Evolutionary conservation across 768 basidiomycete genomes (phyloP).

Genomic region (Daedalea quercina): DNA sequence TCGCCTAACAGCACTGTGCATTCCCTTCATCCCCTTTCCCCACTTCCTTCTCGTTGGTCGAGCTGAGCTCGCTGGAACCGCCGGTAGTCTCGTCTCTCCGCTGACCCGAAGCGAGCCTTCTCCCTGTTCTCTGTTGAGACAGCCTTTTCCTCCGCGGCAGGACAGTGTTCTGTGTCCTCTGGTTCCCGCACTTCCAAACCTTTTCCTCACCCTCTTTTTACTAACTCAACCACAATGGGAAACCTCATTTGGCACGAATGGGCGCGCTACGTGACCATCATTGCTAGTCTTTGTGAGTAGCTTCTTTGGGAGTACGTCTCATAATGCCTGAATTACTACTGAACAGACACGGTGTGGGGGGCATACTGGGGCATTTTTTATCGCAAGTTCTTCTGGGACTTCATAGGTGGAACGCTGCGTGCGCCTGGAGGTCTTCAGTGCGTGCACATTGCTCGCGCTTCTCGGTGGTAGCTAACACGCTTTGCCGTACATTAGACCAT

Average conservation of each 20-base stretch:
- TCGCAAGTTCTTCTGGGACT: conserved; percentile 97
- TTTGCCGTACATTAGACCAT: conserved; percentile 41
- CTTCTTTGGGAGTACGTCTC: neutral
- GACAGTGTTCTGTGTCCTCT: conserved; percentile 12
- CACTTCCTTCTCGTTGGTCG: conserved; percentile 25
- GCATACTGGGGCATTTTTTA: conserved; percentile 74
- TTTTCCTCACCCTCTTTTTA: conserved; percentile 1
- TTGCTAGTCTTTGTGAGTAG: conserved; percentile 67
- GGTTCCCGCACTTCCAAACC: neutral
- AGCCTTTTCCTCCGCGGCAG: conserved; percentile 11
- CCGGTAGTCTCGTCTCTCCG: conserved; percentile 22
- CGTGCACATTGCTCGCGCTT: no score
- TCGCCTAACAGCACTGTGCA: conserved; percentile 14
- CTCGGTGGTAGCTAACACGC: no score
- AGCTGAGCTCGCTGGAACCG: conserved; percentile 33
- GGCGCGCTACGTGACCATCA: conserved; percentile 59
- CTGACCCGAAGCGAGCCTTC: conserved; percentile 26
- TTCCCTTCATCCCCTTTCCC: conserved; percentile 9
- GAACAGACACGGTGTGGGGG: conserved; percentile 72
- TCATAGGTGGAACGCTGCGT: conserved; percentile 74
- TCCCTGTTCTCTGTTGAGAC: conserved; percentile 14
- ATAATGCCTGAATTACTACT: conserved; percentile 1
- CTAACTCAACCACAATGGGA: conserved; percentile 52
- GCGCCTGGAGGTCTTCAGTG: conserved; percentile 77
- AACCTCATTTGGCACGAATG: conserved; percentile 79